Evolutionary conservation across 2,329 filamentous ascomycete genomes (phyloP).

Genomic region (Hortaea werneckii): DNA sequence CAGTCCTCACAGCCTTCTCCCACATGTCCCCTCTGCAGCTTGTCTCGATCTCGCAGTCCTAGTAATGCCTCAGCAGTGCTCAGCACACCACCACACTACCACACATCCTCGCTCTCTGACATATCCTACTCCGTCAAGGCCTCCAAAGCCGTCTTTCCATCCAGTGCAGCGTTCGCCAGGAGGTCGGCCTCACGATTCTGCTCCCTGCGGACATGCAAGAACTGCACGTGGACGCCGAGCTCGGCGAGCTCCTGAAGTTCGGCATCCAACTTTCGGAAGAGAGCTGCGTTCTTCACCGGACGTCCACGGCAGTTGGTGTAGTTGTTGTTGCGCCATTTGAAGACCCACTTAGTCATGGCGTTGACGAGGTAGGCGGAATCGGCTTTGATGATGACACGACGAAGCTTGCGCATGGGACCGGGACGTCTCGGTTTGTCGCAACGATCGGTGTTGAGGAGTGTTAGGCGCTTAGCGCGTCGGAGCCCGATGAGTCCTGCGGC

Average conservation of each 20-base stretch:
- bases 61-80: no score
- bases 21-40: no score
- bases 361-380: slow-evolving; percentile 28
- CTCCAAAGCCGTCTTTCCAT: slow-evolving; percentile 1
- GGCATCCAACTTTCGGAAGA: slow-evolving; percentile 14
- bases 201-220: slow-evolving; percentile 18
- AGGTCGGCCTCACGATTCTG: slow-evolving; percentile 14
- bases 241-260: slow-evolving; percentile 13
- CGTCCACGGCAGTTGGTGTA: slow-evolving; percentile 18
- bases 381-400: slow-evolving; percentile 20
- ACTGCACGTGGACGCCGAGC: slow-evolving; percentile 14
- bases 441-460: background rate
- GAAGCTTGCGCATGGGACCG: slow-evolving; percentile 3
- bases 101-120: no score
- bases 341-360: slow-evolving; percentile 23
- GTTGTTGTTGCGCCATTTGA: slow-evolving; percentile 23
- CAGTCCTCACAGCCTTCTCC: no score
- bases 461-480: background rate
- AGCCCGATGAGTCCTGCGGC: slow-evolving; percentile 13
- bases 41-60: no score
- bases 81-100: no score
- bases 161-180: slow-evolving; percentile 12
- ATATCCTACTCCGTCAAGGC: background rate
- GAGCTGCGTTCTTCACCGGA: slow-evolving; percentile 14
- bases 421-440: slow-evolving; percentile 1